Percentiles rank a stretch among this genome's conserved stretches.
Conservation (phyloP, 306 rosid genomes). For the Crotalaria pallida region DNA sequence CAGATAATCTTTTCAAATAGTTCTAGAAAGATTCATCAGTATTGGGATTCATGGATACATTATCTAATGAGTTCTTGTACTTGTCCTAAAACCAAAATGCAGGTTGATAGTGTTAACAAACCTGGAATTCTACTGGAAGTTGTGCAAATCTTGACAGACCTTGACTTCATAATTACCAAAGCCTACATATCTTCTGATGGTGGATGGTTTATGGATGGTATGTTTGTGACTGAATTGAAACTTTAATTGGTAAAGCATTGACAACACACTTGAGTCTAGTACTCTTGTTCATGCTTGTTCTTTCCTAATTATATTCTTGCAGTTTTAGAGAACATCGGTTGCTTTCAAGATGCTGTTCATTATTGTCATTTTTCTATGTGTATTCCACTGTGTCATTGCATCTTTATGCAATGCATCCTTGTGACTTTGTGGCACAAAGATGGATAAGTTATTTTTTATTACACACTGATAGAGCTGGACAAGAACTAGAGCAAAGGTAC, state of each 20-base stretch:
- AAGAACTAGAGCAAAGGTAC: too few species aligned
- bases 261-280: neutral
- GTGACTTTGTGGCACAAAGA: too few species aligned
- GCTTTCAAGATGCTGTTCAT: neutral
- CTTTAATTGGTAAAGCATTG: neutral
- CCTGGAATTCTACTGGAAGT: conserved; percentile 87
- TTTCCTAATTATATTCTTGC: neutral
- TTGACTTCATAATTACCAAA: conserved; percentile 68
- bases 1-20: neutral
- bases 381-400: neutral
- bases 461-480: neutral
- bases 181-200: conserved; percentile 84
- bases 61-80: conserved; percentile 12
- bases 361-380: neutral
- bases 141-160: conserved; percentile 66
- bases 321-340: neutral
- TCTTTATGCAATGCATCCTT: too few species aligned
- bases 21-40: neutral
- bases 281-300: conserved; percentile 2
- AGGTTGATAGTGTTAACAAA: conserved; percentile 74
- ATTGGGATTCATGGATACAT: conserved; percentile 7
- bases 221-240: conserved; percentile 13
- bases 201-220: conserved; percentile 92
- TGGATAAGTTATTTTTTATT: neutral
- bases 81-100: neutral